A percentile compares a stretch with the other conserved stretches of the same genome.
phyloP scores from a whole-genome alignment of 371 early-diverging fungal genomes.

The Globomyces sp. region DNA sequence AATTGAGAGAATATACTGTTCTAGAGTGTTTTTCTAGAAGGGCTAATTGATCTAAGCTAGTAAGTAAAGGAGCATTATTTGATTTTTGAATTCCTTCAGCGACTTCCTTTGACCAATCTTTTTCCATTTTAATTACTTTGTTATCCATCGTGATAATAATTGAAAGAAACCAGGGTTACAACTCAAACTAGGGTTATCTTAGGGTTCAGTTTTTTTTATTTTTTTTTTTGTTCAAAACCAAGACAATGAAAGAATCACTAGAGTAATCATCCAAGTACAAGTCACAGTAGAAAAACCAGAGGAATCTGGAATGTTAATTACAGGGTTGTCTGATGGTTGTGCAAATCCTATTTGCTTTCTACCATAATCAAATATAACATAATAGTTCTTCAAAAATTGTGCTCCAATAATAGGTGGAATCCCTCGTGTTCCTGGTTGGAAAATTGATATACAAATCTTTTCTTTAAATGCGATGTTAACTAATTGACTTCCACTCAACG shows the following conservation, averaged over 20 bases:
- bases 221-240: no score
- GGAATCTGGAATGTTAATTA: conserved; percentile 1
- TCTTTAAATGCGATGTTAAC: not conserved
- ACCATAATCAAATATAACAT: conserved; percentile 22
- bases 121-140: conserved; percentile 72
- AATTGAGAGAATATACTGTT: conserved; percentile 49
- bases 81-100: conserved; percentile 57
- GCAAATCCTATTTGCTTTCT: conserved; percentile 13
- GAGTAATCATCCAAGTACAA: not conserved
- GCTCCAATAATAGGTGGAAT: conserved; percentile 11
- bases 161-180: no score
- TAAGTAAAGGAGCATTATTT: no score
- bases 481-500: not conserved
- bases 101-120: conserved; percentile 81
- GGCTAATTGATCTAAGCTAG: conserved; percentile 46
- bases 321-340: not conserved
- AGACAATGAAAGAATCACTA: no score
- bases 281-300: not conserved
- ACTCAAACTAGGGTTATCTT: no score
- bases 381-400: conserved; percentile 17
- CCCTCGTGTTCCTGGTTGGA: not conserved
- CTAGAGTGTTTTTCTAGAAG: conserved; percentile 88
- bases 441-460: conserved; percentile 10
- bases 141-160: no score
- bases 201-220: no score